Evolutionary conservation across 495 filamentous ascomycete species (phyloP).

Genomic region (Penicillium longicatenatum): DNA sequence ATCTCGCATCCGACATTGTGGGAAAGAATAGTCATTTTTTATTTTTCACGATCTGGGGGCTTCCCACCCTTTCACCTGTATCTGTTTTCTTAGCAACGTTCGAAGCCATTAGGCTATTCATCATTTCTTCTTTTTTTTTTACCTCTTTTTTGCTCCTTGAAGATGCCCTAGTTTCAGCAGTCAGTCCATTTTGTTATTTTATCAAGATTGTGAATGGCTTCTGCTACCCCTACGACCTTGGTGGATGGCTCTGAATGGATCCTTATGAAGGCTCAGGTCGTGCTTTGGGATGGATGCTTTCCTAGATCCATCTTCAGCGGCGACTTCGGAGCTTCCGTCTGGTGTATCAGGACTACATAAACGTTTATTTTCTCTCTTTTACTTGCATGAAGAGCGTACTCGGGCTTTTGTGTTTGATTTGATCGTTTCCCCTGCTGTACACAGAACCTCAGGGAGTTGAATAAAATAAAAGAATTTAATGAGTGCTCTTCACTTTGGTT

Average conservation of each 20-base stretch:
- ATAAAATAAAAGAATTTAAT: slow-evolving; percentile 33
- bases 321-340: not conserved
- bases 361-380: slow-evolving; percentile 25
- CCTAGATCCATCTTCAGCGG: not conserved
- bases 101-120: slow-evolving; percentile 22
- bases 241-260: slow-evolving; percentile 27
- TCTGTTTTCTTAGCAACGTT: slow-evolving; percentile 29
- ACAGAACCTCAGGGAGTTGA: slow-evolving; percentile 27
- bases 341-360: slow-evolving; percentile 9
- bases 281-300: not conserved
- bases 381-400: slow-evolving; percentile 41
- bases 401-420: slow-evolving; percentile 29
- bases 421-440: slow-evolving; percentile 32
- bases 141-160: slow-evolving; percentile 1
- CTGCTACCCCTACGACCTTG: slow-evolving; percentile 19
- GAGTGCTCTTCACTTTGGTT: slow-evolving; percentile 19
- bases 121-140: slow-evolving; percentile 21
- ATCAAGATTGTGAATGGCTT: slow-evolving; percentile 30
- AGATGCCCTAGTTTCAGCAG: slow-evolving; percentile 20
- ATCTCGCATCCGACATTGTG: slow-evolving; percentile 42
- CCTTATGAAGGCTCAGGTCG: not conserved
- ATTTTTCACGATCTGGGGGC: slow-evolving; percentile 39
- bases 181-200: slow-evolving; percentile 14
- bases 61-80: slow-evolving; percentile 29
- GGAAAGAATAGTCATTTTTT: slow-evolving; percentile 47